Evolutionary conservation across 73 alveolate genomes (phyloP), one percentile per base, ranked within the genome.

Genomic region (Paramecium pentaurelia): DNA sequence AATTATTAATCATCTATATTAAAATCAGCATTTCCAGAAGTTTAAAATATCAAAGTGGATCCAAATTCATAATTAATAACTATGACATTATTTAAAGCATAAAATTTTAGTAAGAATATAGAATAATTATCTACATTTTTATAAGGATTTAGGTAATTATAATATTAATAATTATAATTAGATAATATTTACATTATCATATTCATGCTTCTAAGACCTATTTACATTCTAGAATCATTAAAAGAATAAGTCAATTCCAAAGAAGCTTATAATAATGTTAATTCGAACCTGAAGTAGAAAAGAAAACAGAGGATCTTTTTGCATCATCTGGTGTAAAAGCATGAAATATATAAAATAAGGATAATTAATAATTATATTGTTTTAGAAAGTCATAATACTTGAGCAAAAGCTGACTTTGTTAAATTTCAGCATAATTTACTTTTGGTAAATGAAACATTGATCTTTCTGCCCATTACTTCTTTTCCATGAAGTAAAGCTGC

Each of bases 401-500:
- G 49, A 64, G 84, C 49, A 64, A 64, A 64, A 64, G 49, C 84
- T 28, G 49, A 64, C 49, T 10, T 7, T 64, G 22, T 44, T 45
- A 54, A 2, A 16, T 54, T 54, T 54, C 91, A 80, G 49, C 91
- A 80, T 25, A 45, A 42, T 27, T 80, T 80, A 47, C 91, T 80
- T 80, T 80, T 45, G 16, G 92, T 89, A 59, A 89, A 89, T 45
- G 92, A 89, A 45, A 89, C 88, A 47, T 73, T 77, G 32, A 89
- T 80, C 49, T 89, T 89, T 71, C 94, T 77, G 27, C 94, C 91
- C 71, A 71, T 37, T 12, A 89, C 88, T 47, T 89, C 94, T 45
- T 89, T 83, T 12, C 88, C 94, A 73, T 89, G 94, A n/a, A 89
- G 64, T 71, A 71, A 71, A 12, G 92, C 71, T 37, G 88, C 92